A percentile compares a stretch with the other conserved stretches of the same genome.
phyloP scores from a whole-genome alignment of 1,284 basidiomycete genomes.

The Irpex lacteus region DNA sequence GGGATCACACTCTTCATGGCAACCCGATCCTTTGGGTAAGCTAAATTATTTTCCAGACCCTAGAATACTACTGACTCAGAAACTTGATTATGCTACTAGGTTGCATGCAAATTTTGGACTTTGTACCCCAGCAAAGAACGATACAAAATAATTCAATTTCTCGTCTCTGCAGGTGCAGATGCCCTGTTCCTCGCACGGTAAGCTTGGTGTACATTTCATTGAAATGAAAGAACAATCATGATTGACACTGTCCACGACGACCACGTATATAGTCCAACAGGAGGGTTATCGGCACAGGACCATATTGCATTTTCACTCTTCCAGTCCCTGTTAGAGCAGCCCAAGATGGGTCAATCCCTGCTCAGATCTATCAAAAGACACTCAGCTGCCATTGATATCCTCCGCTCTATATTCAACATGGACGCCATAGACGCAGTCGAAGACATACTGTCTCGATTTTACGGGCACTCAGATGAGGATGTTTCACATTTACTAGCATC shows the following conservation, averaged over 20 bases:
- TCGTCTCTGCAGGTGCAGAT: not conserved
- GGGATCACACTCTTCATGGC: too few species aligned
- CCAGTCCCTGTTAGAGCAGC: not conserved
- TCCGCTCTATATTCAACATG: not conserved
- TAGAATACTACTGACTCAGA: too few species aligned
- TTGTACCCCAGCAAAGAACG: not conserved
- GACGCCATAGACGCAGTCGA: not conserved
- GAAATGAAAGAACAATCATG: not conserved
- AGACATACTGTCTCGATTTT: not conserved
- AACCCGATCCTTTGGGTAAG: not conserved
- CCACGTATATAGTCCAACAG: not conserved
- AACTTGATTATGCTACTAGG: too few species aligned
- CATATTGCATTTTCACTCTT: not conserved
- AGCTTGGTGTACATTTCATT: not conserved
- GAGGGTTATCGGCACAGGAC: not conserved
- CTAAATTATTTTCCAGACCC: too few species aligned
- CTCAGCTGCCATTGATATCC: not conserved
- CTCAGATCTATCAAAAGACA: not conserved
- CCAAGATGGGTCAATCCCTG: not conserved
- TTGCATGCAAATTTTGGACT: not conserved
- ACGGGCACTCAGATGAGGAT: not conserved
- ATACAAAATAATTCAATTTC: not conserved
- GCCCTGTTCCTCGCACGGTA: not conserved
- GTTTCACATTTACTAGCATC: not conserved
- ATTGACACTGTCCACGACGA: too few species aligned